Conservation (phyloP, 2,329 filamentous ascomycete species). For the Fusarium protoensiforme region DNA sequence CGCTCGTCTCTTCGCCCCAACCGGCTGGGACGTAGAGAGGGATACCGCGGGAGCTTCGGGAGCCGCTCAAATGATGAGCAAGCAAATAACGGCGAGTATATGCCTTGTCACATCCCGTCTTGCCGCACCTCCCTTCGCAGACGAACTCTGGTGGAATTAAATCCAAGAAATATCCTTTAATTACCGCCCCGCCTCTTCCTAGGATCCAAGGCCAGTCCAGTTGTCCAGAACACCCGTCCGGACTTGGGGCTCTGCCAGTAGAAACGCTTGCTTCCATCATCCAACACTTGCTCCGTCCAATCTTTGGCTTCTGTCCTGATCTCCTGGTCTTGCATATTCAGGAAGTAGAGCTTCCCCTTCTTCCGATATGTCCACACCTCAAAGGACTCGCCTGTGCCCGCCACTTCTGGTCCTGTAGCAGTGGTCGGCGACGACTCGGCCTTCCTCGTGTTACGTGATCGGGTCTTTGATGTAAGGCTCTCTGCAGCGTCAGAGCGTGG, state of each 20-base stretch:
- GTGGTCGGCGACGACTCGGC: not conserved
- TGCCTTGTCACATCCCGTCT: too few species aligned
- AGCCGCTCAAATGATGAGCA: too few species aligned
- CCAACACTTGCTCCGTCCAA: not conserved
- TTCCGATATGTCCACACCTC: not conserved
- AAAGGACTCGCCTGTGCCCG: not conserved
- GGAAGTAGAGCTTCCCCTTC: not conserved
- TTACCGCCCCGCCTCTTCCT: not conserved
- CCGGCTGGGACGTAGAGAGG: too few species aligned
- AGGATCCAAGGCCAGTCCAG: not conserved
- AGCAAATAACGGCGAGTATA: too few species aligned
- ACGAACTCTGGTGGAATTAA: too few species aligned
- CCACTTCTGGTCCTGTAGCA: not conserved
- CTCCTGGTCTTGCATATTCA: not conserved
- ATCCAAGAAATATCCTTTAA: too few species aligned
- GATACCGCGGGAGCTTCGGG: too few species aligned
- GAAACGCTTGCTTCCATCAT: not conserved
- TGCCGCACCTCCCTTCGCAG: too few species aligned
- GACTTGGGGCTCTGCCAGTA: not conserved
- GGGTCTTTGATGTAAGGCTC: not conserved
- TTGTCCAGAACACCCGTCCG: not conserved
- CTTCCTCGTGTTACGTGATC: not conserved
- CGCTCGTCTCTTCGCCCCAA: too few species aligned
- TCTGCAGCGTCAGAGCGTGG: not conserved
- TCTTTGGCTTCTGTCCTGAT: not conserved